Conservation (phyloP, 2,329 filamentous ascomycete genomes). For the Penicillium sp. region DNA sequence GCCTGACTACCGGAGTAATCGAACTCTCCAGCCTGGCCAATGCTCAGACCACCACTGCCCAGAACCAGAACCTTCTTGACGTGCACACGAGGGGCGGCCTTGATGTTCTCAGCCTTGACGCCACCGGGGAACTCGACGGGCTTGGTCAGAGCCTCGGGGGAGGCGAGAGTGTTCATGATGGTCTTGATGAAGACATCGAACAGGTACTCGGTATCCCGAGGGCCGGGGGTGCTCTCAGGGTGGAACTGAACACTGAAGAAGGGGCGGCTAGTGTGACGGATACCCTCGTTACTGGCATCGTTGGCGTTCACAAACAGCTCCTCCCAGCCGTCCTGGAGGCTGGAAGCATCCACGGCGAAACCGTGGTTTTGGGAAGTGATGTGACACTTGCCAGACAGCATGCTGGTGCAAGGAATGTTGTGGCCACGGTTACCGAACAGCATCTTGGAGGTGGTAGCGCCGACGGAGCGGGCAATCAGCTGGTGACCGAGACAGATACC, state of each 20-base stretch:
- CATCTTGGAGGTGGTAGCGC: slow-evolving; percentile 89
- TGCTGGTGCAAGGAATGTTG: slow-evolving; percentile 96
- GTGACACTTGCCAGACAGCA: slow-evolving; percentile 94
- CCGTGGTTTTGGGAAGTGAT: slow-evolving; percentile 99
- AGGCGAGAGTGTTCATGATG: slow-evolving; percentile 71
- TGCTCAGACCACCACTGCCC: slow-evolving; percentile 91
- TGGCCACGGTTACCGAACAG: slow-evolving; percentile 99
- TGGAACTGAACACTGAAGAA: slow-evolving; percentile 99
- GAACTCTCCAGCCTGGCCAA: slow-evolving; percentile 97
- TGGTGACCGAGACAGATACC: slow-evolving; percentile 97
- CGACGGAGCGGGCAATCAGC: slow-evolving; percentile 83
- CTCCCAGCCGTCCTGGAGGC: slow-evolving; percentile 77
- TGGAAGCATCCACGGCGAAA: slow-evolving; percentile 83
- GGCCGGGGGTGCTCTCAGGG: slow-evolving; percentile 93
- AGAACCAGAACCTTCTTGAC: slow-evolving; percentile 95
- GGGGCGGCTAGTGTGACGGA: slow-evolving; percentile 80
- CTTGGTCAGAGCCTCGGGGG: slow-evolving; percentile 67
- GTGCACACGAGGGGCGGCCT: slow-evolving; percentile 73
- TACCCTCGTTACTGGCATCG: slow-evolving; percentile 97
- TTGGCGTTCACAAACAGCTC: slow-evolving; percentile 98
- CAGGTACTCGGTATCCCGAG: slow-evolving; percentile 91
- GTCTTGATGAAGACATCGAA: slow-evolving; percentile 96
- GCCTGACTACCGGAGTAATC: slow-evolving; percentile 98
- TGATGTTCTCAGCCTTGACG: slow-evolving; percentile 75
- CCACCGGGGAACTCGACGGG: slow-evolving; percentile 89